Evolutionary conservation across 345 rosid genomes (phyloP), one percentile per base, ranked within the genome.

Genomic region (Mallotus nudiflorus): DNA sequence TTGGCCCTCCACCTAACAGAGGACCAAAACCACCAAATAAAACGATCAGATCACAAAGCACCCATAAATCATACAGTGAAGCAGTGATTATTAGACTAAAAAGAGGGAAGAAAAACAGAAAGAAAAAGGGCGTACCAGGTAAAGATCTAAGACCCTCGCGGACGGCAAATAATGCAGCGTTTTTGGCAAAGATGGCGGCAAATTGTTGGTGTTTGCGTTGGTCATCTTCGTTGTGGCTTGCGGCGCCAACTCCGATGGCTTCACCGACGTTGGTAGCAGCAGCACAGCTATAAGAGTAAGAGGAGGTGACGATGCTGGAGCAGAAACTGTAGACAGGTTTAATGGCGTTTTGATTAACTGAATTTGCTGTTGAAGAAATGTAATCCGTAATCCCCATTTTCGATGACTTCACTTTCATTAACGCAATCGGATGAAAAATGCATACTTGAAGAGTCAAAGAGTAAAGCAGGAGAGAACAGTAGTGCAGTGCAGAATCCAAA

Each of bases 331-430:
- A 48, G 52, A 69, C 69, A 31, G 46, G 61, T 35, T 25, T 49
- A 52, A 63, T 49, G 15, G 66, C 22, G 44, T 57, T 53, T 35
- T 50, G 61, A 40, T 68, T 77, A 2, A 72, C 18, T 15, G 78
- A 62, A 51, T 80, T 80, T 33, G 24, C 35, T 4, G 75, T 45
- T 53, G 60, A 67, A 40, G 73, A 76, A 27, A 76, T 50, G 42
- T 40, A 62, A 13, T 80, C 76, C 73, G 59, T 50, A 5, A 73
- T 62, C 31, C 76, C 78, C 81, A 80, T 80, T 27, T 28, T n/a
- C n/a, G n/a, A n/a, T n/a, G n/a, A n/a, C n/a, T n/a, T n/a, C n/a
- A n/a, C n/a, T n/a, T n/a, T n/a, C n/a, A n/a, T n/a, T n/a, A n/a
- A n/a, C n/a, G n/a, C n/a, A n/a, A n/a, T n/a, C n/a, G n/a, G n/a